phyloP scores from a whole-genome alignment of 2,329 filamentous ascomycete species.

The Pseudocercospora fijiensis region DNA sequence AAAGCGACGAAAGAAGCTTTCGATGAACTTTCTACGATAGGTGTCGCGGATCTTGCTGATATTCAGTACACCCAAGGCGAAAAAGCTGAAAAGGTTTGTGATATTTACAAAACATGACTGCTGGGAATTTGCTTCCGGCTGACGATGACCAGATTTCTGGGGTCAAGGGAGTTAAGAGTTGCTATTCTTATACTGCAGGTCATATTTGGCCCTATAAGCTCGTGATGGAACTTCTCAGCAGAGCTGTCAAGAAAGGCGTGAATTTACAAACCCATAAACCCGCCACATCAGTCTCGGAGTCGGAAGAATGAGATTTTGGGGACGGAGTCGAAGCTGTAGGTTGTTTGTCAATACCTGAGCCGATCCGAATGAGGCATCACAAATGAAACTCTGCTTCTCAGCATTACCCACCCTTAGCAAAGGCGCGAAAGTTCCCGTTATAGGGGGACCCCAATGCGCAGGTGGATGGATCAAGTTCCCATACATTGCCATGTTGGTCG shows the following conservation, averaged over 20 bases:
- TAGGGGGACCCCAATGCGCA: too few species aligned
- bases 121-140: not conserved
- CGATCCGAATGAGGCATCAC: too few species aligned
- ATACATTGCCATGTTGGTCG: too few species aligned
- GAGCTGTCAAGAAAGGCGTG: slow-evolving; percentile 41
- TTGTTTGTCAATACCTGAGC: not conserved
- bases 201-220: slow-evolving; percentile 29
- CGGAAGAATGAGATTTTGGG: slow-evolving; percentile 7
- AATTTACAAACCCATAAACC: slow-evolving; percentile 73
- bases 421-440: too few species aligned
- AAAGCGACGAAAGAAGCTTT: slow-evolving; percentile 13
- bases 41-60: slow-evolving; percentile 6
- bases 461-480: too few species aligned
- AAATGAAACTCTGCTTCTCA: too few species aligned
- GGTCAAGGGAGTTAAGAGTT: slow-evolving; percentile 16
- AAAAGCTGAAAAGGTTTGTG: not conserved
- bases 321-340: not conserved
- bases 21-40: not conserved
- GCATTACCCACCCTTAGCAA: too few species aligned
- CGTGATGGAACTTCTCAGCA: slow-evolving; percentile 22
- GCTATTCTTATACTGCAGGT: slow-evolving; percentile 12
- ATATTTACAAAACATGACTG: not conserved
- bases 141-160: slow-evolving; percentile 15
- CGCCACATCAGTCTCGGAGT: slow-evolving; percentile 40
- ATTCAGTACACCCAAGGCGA: not conserved